phyloP scores from a whole-genome alignment of 1,139 yeast species.

The Martiniozyma asiatica region DNA sequence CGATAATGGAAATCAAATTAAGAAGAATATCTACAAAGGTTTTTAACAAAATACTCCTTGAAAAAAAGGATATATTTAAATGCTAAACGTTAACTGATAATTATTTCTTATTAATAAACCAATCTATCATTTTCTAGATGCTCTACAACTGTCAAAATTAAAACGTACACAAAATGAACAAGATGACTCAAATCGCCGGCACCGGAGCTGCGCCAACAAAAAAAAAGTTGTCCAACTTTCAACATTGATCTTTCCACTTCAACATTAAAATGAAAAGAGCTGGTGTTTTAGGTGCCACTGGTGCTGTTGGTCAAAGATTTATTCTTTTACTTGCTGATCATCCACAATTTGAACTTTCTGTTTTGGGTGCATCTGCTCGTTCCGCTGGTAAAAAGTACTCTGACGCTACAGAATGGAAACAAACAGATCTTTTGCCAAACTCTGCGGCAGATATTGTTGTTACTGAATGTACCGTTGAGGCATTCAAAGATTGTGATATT shows the following conservation, averaged over 20 bases:
- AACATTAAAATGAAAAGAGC: constrained; percentile 31
- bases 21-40: too few species aligned
- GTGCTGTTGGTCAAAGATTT: constrained; percentile 95
- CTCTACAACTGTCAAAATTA: too few species aligned
- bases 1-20: too few species aligned
- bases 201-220: background rate
- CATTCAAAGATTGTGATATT: constrained; percentile 80
- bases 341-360: constrained; percentile 79
- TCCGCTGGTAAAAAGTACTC: constrained; percentile 83
- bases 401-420: constrained; percentile 93
- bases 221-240: background rate
- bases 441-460: constrained; percentile 52
- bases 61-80: too few species aligned
- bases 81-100: too few species aligned
- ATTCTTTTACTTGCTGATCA: constrained; percentile 74
- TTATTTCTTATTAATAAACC: too few species aligned
- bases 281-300: constrained; percentile 97
- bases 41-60: too few species aligned
- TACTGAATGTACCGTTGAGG: constrained; percentile 62
- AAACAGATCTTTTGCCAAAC: constrained; percentile 71
- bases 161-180: too few species aligned
- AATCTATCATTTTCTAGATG: too few species aligned
- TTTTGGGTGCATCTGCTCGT: constrained; percentile 85
- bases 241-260: too few species aligned
- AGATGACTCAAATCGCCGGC: too few species aligned